Evolutionary conservation across 352 stramenopile genomes (phyloP), one percentile per base, ranked within the genome.

Genomic region (Elongisporangium undulatum): DNA sequence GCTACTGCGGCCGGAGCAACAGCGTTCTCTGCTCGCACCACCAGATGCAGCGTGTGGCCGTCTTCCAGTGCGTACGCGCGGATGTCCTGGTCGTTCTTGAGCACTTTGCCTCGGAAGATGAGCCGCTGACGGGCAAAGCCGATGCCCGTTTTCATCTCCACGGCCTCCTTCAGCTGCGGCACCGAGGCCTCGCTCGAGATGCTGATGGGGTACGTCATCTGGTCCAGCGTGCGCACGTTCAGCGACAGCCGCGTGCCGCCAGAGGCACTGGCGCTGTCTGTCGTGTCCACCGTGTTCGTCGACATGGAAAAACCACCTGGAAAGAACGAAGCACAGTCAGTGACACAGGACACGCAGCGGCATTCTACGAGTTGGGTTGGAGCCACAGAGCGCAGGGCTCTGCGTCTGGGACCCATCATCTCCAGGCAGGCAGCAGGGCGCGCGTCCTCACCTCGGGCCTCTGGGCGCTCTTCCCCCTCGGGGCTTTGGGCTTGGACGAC

Each of bases 71-170:
- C 62, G 56, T 95, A 95, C 7, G 79, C 66, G 20, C 79, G 65
- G 56, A 95, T 74, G 51, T 61, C 67, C 67, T 92, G 77, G 62
- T 94, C 82, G 54, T 95, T 92, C 69, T 95, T 95, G 53, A 95
- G 81, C 56, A 95, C 86, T 61, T 88, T 85, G 24, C 86, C 86
- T 22, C 85, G 81, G 55, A 93, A 95, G 61, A 95, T 95, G 51
- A 95, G 80, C 45, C 86, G 66, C 69, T 95, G 86, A 3, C 86
- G 82, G 24, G 80, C 74, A 41, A 88, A 60, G 22, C 79, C 82
- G 26, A 95, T 72, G 53, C 86, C 86, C 6, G 86, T 95, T 54
- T 89, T 75, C 38, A 62, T 62, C 17, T 75, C 83, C 7, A 95
- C 76, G 26, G 73, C 60, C 56, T 86, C 77, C 59, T 95, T 95